These are phyloP conservation scores for Litchi chinensis DNA, from an alignment of 345 rosid genomes.

Conservation along the genomic window DNA sequence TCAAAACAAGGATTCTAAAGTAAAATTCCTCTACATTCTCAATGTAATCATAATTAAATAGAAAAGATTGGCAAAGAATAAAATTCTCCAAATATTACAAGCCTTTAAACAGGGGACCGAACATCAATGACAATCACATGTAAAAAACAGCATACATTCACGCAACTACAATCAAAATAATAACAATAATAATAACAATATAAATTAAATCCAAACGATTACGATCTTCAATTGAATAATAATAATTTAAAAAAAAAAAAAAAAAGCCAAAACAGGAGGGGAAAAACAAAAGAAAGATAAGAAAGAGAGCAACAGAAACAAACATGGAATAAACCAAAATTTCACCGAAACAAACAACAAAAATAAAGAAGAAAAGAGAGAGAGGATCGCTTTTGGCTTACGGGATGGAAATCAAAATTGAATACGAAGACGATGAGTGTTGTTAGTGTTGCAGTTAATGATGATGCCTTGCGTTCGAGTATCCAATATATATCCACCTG, in stretches of 20 bases:
- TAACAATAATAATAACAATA: too few species aligned
- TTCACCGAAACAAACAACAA: too few species aligned
- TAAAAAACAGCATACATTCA: not conserved
- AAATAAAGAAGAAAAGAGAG: too few species aligned
- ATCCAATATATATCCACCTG: not conserved
- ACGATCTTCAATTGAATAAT: not conserved
- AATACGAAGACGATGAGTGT: not conserved
- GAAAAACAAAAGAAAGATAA: too few species aligned
- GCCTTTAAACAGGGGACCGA: not conserved
- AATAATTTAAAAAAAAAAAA: too few species aligned
- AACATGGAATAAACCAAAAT: not conserved
- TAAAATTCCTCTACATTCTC: not conserved
- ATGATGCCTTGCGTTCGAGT: not conserved
- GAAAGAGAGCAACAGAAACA: not conserved
- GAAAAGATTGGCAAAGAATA: not conserved
- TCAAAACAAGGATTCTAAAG: not conserved
- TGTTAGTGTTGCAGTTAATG: not conserved
- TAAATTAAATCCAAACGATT: too few species aligned
- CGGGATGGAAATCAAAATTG: not conserved
- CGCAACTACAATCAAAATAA: not conserved
- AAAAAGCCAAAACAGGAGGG: too few species aligned
- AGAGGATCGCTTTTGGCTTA: not conserved
- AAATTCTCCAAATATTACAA: too few species aligned
- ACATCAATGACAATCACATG: not conserved
- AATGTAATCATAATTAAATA: not conserved